Conservation (phyloP, 2,329 filamentous ascomycete species). For the Lachnellula arida region DNA sequence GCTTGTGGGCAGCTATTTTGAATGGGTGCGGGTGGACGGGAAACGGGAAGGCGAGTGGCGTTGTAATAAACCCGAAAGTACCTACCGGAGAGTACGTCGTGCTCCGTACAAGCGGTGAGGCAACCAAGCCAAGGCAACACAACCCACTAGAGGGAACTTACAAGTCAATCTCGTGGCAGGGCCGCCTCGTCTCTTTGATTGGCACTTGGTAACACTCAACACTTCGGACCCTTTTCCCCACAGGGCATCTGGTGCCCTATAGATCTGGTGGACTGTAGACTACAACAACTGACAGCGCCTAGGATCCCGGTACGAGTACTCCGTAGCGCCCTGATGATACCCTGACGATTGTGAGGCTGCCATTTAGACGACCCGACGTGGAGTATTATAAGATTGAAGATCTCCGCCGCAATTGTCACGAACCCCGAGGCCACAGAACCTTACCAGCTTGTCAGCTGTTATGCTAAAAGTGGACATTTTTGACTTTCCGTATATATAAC, state of each 20-base stretch:
- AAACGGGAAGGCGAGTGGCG: neutral
- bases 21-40: too few species aligned
- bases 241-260: neutral
- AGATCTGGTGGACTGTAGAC: too few species aligned
- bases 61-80: neutral
- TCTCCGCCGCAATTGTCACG: neutral
- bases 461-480: neutral
- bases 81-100: neutral
- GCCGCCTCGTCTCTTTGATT: neutral
- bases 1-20: too few species aligned
- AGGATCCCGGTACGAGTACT: neutral
- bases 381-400: slow-evolving; percentile 1
- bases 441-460: neutral
- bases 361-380: neutral
- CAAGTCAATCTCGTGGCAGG: neutral
- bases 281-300: neutral
- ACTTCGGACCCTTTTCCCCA: neutral
- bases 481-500: neutral
- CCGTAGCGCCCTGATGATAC: too few species aligned
- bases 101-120: neutral
- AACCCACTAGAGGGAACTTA: neutral
- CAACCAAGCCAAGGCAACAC: too few species aligned
- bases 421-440: neutral
- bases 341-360: neutral
- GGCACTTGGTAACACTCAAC: neutral